phyloP scores from a whole-genome alignment of 352 stramenopile species.

The Phytophthora vignae region DNA sequence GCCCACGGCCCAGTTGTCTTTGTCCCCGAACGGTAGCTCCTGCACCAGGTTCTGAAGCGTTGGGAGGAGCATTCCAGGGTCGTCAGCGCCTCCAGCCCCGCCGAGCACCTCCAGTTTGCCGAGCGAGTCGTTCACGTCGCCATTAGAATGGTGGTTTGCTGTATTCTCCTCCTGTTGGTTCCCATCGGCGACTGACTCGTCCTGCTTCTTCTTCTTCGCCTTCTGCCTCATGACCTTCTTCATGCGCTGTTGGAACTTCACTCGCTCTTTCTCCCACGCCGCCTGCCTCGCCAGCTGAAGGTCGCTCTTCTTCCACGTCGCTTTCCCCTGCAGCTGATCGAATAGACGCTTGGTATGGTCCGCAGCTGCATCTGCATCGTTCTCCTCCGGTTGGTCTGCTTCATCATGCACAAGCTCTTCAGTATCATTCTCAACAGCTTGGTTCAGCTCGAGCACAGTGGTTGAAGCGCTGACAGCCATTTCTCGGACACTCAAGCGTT shows the following conservation, averaged over 20 bases:
- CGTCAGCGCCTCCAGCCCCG: slow-evolving; percentile 17
- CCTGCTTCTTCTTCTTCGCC: slow-evolving; percentile 21
- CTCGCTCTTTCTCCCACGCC: slow-evolving; percentile 70
- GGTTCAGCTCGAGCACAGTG: slow-evolving; percentile 19
- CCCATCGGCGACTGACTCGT: slow-evolving; percentile 8
- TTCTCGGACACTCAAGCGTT: slow-evolving; percentile 9
- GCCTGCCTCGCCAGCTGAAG: slow-evolving; percentile 68
- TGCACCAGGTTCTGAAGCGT: slow-evolving; percentile 51
- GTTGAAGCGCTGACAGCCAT: slow-evolving; percentile 26
- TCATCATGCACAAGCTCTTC: background rate
- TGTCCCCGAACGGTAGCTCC: slow-evolving; percentile 71
- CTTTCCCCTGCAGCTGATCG: slow-evolving; percentile 68
- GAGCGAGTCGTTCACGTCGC: slow-evolving; percentile 35
- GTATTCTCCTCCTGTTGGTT: slow-evolving; percentile 27
- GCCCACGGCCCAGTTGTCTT: slow-evolving; percentile 83
- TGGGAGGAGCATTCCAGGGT: slow-evolving; percentile 42
- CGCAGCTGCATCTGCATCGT: background rate
- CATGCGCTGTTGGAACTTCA: slow-evolving; percentile 80
- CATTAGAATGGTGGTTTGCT: background rate
- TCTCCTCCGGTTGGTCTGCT: slow-evolving; percentile 26
- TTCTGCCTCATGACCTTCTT: slow-evolving; percentile 72
- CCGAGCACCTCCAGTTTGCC: slow-evolving; percentile 30
- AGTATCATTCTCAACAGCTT: slow-evolving; percentile 1
- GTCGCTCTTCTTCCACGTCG: slow-evolving; percentile 81
- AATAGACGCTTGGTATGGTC: slow-evolving; percentile 60